Percentiles rank a stretch among this genome's conserved stretches.
Conservation (phyloP, 2,329 filamentous ascomycete genomes). For the Diplocarpon rosae region DNA sequence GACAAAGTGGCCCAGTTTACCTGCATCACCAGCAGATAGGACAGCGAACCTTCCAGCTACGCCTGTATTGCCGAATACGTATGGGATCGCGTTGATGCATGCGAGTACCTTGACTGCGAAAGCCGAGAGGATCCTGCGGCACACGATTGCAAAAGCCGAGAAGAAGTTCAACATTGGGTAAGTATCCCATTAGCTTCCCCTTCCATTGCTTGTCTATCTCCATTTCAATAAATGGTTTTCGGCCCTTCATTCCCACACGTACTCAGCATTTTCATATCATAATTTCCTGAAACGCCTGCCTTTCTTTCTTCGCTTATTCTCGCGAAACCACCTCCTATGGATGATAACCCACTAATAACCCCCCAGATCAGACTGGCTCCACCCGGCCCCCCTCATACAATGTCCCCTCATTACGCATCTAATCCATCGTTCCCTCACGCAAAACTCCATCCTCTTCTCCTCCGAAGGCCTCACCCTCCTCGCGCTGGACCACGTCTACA, state of each 20-base stretch:
- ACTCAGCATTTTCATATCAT: too few species aligned
- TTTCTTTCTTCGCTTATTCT: neutral
- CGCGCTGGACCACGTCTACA: constrained; percentile 51
- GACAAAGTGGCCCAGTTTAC: constrained; percentile 19
- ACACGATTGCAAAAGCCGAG: constrained; percentile 41
- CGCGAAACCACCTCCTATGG: too few species aligned
- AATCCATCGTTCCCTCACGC: constrained; percentile 43
- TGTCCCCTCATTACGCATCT: constrained; percentile 40
- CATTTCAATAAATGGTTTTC: neutral
- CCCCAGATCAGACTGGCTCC: constrained; percentile 20
- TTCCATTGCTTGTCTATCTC: neutral
- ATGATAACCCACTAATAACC: neutral
- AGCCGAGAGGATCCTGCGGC: constrained; percentile 37
- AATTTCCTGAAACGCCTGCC: neutral
- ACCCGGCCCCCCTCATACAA: constrained; percentile 29
- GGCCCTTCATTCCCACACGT: neutral
- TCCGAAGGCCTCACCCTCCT: constrained; percentile 48
- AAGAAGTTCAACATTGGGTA: constrained; percentile 37
- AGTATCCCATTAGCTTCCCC: constrained; percentile 12
- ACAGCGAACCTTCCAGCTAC: constrained; percentile 24
- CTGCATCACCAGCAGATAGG: constrained; percentile 17
- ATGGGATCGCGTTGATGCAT: constrained; percentile 38
- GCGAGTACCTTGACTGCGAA: constrained; percentile 37
- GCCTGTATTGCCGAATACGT: constrained; percentile 29
- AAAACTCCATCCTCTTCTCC: constrained; percentile 51